Base-by-base conservation (phyloP, 73 alveolate species). In the Tetrahymena elliotti region DNA sequence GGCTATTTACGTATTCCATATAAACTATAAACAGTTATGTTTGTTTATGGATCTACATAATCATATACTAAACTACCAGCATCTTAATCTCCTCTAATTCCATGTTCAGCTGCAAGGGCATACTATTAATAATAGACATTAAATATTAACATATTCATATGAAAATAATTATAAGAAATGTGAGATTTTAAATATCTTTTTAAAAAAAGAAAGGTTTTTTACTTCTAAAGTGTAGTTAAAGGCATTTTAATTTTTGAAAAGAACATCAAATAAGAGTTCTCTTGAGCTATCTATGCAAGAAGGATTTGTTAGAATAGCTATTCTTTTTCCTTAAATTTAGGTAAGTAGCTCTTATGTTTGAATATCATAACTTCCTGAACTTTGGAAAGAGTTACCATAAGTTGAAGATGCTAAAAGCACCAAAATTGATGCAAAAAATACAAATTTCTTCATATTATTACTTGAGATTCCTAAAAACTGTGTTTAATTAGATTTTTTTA, bases 101-200 rank as follows among this genome's bases (percentile, higher is more conserved):
- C 96, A 94, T 94, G 96, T 88, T 94, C 96, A 20, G 96, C 95
- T 22, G 96, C 68, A 53, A 94, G 92, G 47, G 93, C 93, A 38
- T 94, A 84, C 93, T 53, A 37, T 84, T 27, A 8, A n/a, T n/a
- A 37, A 38, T 35, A n/a, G n/a, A n/a, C n/a, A 16, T 9, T 5
- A 1, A 11, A 18, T 1, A 27, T 68, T 68, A 53, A 27, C 16
- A 68, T 68, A 68, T 31, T 68, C 88, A 8, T 22, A 68, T 24
- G 2, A 24, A 24, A 27, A 47, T 18, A 47, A 47, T 41, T 12
- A 41, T 12, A 41, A 12, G 22, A 41, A 41, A 6, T 41, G 9
- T 6, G 16, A 10, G 22, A 41, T 41, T 6, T 6, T 3, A 3
- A 7, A 1, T 41, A 38, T 41, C 16, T 2, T 13, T 22, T 54